Conservation (phyloP, 2,329 filamentous ascomycete genomes). For the Diaporthe citriasiana region DNA sequence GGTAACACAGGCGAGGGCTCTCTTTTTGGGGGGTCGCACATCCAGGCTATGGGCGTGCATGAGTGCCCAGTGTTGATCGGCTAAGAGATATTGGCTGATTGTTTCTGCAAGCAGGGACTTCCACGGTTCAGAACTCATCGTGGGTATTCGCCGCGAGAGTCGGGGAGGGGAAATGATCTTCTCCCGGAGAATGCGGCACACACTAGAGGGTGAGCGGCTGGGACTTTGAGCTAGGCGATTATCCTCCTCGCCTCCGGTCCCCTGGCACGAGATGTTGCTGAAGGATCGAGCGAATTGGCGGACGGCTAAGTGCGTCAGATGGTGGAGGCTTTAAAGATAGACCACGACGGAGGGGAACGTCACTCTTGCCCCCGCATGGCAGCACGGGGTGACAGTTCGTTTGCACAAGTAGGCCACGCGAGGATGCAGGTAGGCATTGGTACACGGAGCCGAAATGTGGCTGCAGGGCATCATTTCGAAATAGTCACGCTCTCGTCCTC, state of each 20-base stretch:
- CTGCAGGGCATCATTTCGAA: not conserved
- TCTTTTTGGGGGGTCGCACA: not conserved
- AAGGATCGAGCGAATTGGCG: not conserved
- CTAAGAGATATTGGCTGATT: not conserved
- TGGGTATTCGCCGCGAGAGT: not conserved
- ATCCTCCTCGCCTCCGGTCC: not conserved
- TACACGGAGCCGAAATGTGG: not conserved
- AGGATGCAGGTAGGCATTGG: not conserved
- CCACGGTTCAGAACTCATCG: not conserved
- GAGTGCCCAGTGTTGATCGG: conserved; percentile 6
- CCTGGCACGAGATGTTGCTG: not conserved
- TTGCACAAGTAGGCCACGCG: not conserved
- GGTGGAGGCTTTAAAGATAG: not conserved
- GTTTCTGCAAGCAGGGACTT: not conserved
- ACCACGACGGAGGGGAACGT: not conserved
- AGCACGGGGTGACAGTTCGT: conserved; percentile 4
- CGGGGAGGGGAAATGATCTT: not conserved
- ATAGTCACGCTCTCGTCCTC: not conserved
- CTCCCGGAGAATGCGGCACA: not conserved
- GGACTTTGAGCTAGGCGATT: not conserved
- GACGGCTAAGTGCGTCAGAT: conserved; percentile 6
- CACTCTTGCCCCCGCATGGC: conserved; percentile 17
- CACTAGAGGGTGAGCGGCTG: not conserved
- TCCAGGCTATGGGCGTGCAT: not conserved
- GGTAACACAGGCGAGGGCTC: conserved; percentile 9